phyloP scores from a whole-genome alignment of 1,284 basidiomycete genomes.

The Ceratobasidium sp. region DNA sequence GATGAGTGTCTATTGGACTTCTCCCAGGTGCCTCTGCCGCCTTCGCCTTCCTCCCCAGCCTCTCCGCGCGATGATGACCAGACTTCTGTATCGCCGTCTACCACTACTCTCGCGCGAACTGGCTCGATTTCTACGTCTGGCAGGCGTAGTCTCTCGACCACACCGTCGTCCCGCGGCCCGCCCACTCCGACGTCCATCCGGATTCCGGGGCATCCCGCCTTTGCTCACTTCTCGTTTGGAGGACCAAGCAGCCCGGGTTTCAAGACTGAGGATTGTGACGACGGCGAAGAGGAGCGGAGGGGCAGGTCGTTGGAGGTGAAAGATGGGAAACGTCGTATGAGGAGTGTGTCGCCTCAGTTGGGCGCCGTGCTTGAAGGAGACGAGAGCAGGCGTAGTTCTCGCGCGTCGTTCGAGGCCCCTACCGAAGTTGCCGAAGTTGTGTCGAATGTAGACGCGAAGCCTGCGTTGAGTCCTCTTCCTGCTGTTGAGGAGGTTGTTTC shows the following conservation, averaged over 20 bases:
- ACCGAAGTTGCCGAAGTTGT: neutral
- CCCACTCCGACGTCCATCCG: conserved; percentile 33
- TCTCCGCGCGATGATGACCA: neutral
- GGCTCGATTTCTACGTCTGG: conserved; percentile 33
- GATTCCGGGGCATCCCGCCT: conserved; percentile 28
- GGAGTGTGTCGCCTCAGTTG: conserved; percentile 30
- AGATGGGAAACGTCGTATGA: conserved; percentile 29
- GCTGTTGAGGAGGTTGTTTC: conserved; percentile 17
- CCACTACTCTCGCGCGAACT: conserved; percentile 3
- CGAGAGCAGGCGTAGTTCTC: conserved; percentile 34
- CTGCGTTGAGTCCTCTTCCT: conserved; percentile 14
- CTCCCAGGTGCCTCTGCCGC: conserved; percentile 33
- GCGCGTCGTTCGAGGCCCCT: conserved; percentile 26
- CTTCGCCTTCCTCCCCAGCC: conserved; percentile 19
- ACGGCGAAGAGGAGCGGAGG: conserved; percentile 31
- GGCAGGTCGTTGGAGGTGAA: conserved; percentile 37
- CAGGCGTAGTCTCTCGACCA: conserved; percentile 33
- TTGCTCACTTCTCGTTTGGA: conserved; percentile 37
- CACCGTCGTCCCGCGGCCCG: conserved; percentile 35
- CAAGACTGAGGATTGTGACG: conserved; percentile 37
- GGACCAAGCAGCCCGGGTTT: conserved; percentile 35
- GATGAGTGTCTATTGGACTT: conserved; percentile 24
- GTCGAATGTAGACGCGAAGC: neutral
- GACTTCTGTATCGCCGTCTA: neutral
- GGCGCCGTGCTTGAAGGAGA: conserved; percentile 36